Evolutionary conservation across 768 basidiomycete species (phyloP).

Genomic region (Phaeotremella fagi): DNA sequence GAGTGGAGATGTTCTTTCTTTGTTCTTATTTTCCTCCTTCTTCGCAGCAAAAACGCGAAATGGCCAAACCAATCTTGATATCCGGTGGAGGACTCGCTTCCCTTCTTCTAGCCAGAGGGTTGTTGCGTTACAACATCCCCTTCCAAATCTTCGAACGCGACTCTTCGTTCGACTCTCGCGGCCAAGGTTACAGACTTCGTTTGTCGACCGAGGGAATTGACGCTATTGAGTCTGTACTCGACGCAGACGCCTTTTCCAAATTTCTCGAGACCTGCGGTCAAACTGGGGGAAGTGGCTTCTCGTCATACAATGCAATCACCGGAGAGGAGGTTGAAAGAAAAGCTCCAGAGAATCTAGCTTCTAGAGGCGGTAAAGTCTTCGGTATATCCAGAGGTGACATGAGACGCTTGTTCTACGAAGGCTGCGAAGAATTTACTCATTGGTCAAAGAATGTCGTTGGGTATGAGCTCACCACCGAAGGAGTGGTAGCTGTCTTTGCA

Average conservation of each 20-base stretch:
- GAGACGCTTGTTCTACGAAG: constrained; percentile 13
- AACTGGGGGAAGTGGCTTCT: constrained; percentile 15
- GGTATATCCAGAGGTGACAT: constrained; percentile 20
- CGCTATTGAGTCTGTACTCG: constrained; percentile 19
- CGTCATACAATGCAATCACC: constrained; percentile 10
- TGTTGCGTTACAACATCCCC: constrained; percentile 18
- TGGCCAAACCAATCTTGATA: constrained; percentile 22
- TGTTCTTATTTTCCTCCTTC: no score
- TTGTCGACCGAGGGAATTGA: constrained; percentile 21
- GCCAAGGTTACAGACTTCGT: constrained; percentile 24
- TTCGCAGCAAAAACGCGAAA: no score
- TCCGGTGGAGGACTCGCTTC: constrained; percentile 24
- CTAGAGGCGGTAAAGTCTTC: constrained; percentile 8
- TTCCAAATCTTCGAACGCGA: constrained; percentile 26
- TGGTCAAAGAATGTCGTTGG: constrained; percentile 11
- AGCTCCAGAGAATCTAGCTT: background rate
- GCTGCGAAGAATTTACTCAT: constrained; percentile 6
- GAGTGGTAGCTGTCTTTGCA: constrained; percentile 12
- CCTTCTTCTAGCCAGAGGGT: constrained; percentile 20
- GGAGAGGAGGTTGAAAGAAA: constrained; percentile 10
- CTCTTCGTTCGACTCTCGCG: constrained; percentile 9
- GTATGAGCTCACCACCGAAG: constrained; percentile 10
- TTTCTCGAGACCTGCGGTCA: constrained; percentile 21
- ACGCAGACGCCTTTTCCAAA: constrained; percentile 6
- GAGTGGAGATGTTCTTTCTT: no score